Conservation (phyloP, 2,329 filamentous ascomycete genomes). For the Colletotrichum cereale region DNA sequence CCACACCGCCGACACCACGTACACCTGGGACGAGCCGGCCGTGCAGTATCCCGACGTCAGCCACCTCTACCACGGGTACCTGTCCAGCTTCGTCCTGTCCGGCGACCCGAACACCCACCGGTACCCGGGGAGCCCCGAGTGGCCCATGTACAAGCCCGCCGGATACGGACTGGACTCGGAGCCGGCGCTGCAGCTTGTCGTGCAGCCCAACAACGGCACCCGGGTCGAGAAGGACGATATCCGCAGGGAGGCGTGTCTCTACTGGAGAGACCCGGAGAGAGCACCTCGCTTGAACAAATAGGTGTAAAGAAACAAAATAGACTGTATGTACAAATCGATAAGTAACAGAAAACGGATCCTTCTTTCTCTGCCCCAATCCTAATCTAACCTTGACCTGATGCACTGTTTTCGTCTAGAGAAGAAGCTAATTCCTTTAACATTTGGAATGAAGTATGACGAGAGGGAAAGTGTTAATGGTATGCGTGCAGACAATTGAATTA, state of each 20-base stretch:
- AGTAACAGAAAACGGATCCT: background rate
- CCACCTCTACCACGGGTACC: slow-evolving; percentile 65
- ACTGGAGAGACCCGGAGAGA: slow-evolving; percentile 52
- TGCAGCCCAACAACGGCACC: slow-evolving; percentile 47
- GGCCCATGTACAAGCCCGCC: slow-evolving; percentile 45
- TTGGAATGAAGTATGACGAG: too few relatives aligned
- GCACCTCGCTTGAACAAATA: slow-evolving; percentile 52
- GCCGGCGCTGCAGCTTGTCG: slow-evolving; percentile 48
- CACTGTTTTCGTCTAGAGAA: too few relatives aligned
- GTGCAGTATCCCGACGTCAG: slow-evolving; percentile 53
- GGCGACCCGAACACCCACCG: slow-evolving; percentile 74
- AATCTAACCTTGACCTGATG: too few relatives aligned
- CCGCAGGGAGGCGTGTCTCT: slow-evolving; percentile 49
- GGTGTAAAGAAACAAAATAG: background rate
- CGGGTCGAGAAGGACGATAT: slow-evolving; percentile 51
- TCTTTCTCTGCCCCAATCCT: too few relatives aligned
- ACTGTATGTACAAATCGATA: background rate
- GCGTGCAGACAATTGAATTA: too few relatives aligned
- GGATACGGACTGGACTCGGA: slow-evolving; percentile 44
- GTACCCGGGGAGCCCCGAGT: slow-evolving; percentile 39
- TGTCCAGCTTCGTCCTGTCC: slow-evolving; percentile 78
- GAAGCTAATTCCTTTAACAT: too few relatives aligned
- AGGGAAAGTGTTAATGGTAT: too few relatives aligned
- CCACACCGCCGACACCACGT: slow-evolving; percentile 52
- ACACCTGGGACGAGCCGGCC: slow-evolving; percentile 52